Conservation (phyloP, 306 rosid species). For the Trifolium dubium region DNA sequence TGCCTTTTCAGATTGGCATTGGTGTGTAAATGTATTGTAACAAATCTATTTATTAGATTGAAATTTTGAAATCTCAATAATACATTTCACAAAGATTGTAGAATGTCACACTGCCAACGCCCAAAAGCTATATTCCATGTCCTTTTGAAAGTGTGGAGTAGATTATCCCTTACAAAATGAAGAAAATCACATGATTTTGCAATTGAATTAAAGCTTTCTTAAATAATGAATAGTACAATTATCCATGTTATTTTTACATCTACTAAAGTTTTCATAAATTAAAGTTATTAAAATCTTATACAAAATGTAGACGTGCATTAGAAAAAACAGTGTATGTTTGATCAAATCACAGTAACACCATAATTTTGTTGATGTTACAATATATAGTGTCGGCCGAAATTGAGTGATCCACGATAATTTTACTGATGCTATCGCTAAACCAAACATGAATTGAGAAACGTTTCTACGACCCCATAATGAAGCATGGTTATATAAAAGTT, state of each 20-base stretch:
- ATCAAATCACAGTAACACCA: background rate
- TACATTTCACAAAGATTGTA: background rate
- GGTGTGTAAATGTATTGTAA: too few species aligned
- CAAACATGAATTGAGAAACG: background rate
- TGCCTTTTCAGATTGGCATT: too few species aligned
- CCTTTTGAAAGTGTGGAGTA: background rate
- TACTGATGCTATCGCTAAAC: background rate
- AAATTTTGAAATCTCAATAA: background rate
- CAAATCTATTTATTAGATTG: too few species aligned
- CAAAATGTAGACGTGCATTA: too few species aligned
- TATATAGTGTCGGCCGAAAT: background rate
- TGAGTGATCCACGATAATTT: background rate
- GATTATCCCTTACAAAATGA: background rate
- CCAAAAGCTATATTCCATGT: background rate
- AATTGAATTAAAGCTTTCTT: too few species aligned
- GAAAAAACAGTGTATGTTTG: background rate
- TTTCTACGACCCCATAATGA: background rate
- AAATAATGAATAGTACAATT: too few species aligned
- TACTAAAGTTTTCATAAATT: background rate
- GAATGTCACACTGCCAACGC: background rate
- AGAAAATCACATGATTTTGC: background rate
- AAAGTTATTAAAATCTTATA: too few species aligned
- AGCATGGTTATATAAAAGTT: slow-evolving; percentile 14
- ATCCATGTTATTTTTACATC: background rate
- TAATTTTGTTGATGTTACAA: background rate